Evolutionary conservation across 805 yeast species (phyloP).

Genomic region (Kodamaea fukazawae): DNA sequence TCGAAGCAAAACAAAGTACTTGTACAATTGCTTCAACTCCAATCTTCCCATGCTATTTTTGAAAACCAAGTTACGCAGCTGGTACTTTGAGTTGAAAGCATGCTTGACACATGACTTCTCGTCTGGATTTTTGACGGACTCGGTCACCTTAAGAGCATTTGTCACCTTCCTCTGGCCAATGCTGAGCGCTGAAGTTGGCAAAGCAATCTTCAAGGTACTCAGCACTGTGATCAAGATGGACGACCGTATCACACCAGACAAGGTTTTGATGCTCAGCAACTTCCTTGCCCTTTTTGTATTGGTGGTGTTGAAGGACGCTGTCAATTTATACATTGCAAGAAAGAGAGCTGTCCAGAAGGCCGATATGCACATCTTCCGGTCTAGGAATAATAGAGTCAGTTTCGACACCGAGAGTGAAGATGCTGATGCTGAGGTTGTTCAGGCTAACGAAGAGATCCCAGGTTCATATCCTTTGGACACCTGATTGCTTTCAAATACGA

Average conservation of each 20-base stretch:
- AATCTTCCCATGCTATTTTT: conserved; percentile 3
- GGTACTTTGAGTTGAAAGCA: conserved; percentile 27
- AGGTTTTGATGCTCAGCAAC: conserved; percentile 28
- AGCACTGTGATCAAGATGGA: conserved; percentile 9
- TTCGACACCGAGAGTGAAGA: background rate
- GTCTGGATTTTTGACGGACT: conserved; percentile 18
- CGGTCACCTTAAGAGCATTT: conserved; percentile 24
- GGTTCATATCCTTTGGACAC: conserved; percentile 4
- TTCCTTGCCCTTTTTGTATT: conserved; percentile 31
- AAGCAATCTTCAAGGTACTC: conserved; percentile 16
- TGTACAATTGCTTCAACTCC: background rate
- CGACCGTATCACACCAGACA: conserved; percentile 11
- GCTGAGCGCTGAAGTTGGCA: conserved; percentile 33
- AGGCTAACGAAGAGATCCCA: background rate
- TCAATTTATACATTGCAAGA: conserved; percentile 27
- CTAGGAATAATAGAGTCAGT: conserved; percentile 2
- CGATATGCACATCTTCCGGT: conserved; percentile 21
- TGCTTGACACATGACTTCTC: conserved; percentile 37
- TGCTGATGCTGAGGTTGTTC: background rate
- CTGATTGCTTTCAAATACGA: no score
- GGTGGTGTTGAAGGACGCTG: conserved; percentile 33
- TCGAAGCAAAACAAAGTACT: background rate
- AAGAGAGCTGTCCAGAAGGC: conserved; percentile 30
- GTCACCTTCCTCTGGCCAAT: conserved; percentile 43
- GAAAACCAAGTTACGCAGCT: conserved; percentile 12